Evolutionary conservation across 495 filamentous ascomycete species (phyloP), one percentile per base, ranked within the genome.

Genomic region (Oleoguttula mirabilis): DNA sequence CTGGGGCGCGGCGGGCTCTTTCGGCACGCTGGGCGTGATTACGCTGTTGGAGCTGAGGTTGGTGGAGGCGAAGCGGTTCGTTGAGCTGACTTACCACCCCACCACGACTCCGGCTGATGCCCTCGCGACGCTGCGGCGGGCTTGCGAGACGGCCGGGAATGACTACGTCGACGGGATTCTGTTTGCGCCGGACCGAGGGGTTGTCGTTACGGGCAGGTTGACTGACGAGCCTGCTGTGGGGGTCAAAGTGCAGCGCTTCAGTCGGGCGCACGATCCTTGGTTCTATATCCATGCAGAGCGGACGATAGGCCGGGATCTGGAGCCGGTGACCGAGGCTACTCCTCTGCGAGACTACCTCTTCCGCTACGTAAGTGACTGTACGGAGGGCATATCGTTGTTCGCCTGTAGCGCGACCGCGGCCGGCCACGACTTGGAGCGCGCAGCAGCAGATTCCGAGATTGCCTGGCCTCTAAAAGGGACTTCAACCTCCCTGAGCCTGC

Each of bases 331-430:
- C 21, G 71, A 74, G 32, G 62, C 64, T 32, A 66, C 73, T 16
- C 72, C 72, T 0, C 51, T 73, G 0, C 56, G 58, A 10, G 70
- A 73, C 47, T 76, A 76, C 52, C 64, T 77, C 21, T 78, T 78
- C 60, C n/a, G n/a, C n/a, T n/a, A n/a, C n/a, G n/a, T n/a, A n/a
- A n/a, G n/a, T n/a, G n/a, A n/a, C n/a, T n/a, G n/a, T n/a, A n/a
- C n/a, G n/a, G n/a, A n/a, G n/a, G n/a, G n/a, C n/a, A n/a, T n/a
- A n/a, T n/a, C n/a, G n/a, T n/a, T n/a, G n/a, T n/a, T n/a, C n/a
- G n/a, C n/a, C n/a, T n/a, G n/a, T n/a, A n/a, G n/a, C n/a, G n/a
- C n/a, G n/a, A n/a, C n/a, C n/a, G n/a, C n/a, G n/a, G n/a, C n/a
- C n/a, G n/a, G n/a, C n/a, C n/a, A n/a, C n/a, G n/a, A n/a, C n/a